phyloP scores from a whole-genome alignment of 179 eudicot species.

The Actinidia arguta region DNA sequence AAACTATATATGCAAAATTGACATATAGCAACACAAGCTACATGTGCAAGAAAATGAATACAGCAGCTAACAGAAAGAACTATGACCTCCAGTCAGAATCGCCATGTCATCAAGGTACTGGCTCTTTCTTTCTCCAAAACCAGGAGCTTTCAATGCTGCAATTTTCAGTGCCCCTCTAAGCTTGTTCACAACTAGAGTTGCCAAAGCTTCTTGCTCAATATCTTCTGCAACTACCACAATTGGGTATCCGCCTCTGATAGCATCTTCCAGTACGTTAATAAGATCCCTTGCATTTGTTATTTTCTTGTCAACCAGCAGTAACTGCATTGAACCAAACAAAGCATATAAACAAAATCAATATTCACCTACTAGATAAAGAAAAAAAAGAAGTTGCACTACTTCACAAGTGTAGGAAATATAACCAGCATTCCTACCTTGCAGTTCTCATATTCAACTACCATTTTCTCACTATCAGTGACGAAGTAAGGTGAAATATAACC shows the following conservation, averaged over 20 bases:
- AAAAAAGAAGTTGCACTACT: not conserved
- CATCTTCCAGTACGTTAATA: conserved; percentile 84
- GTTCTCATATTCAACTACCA: conserved; percentile 87
- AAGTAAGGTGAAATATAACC: conserved; percentile 97
- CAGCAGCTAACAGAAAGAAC: conserved; percentile 14
- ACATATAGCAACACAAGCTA: not conserved
- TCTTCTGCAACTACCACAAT: conserved; percentile 88
- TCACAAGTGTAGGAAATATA: not conserved
- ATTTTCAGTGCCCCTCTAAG: conserved; percentile 90
- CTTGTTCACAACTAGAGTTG: conserved; percentile 96
- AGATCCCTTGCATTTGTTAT: conserved; percentile 94
- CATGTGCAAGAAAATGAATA: not conserved
- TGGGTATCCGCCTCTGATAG: conserved; percentile 80
- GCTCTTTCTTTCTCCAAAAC: conserved; percentile 87
- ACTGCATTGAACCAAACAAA: conserved; percentile 29
- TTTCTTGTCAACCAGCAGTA: conserved; percentile 63
- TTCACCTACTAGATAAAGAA: not conserved
- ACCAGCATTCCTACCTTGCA: conserved; percentile 69
- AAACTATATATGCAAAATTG: not conserved
- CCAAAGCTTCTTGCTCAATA: conserved; percentile 97
- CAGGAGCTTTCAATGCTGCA: conserved; percentile 98
- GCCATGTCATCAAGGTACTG: conserved; percentile 83
- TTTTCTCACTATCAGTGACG: conserved; percentile 92
- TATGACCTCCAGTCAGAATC: conserved; percentile 56
- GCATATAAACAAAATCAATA: not conserved